These are phyloP conservation scores for Lecanoromycetidae sp. DNA, from an alignment of 2,329 filamentous ascomycete genomes.

Conservation along the genomic window DNA sequence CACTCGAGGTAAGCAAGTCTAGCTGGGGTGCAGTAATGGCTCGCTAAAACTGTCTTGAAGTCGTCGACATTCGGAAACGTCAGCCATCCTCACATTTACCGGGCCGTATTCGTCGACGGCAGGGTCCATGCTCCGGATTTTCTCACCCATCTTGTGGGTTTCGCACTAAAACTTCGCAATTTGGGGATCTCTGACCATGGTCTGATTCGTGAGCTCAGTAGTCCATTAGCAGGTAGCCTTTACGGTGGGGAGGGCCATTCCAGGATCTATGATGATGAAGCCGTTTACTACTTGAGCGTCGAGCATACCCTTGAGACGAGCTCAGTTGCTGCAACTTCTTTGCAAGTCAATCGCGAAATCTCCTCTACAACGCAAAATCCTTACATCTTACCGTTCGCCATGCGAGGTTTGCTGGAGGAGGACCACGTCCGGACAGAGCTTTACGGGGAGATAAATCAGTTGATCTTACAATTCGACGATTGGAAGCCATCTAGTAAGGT, in stretches of 20 bases:
- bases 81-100: constrained; percentile 83
- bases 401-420: constrained; percentile 86
- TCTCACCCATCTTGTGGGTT: constrained; percentile 81
- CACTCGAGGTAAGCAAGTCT: constrained; percentile 57
- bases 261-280: constrained; percentile 76
- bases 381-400: constrained; percentile 87
- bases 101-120: constrained; percentile 91
- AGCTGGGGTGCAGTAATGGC: constrained; percentile 18
- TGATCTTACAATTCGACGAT: constrained; percentile 80
- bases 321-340: constrained; percentile 34
- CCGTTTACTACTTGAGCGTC: constrained; percentile 70
- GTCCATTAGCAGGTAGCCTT: constrained; percentile 77
- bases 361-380: constrained; percentile 50
- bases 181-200: constrained; percentile 88
- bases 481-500: constrained; percentile 88
- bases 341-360: constrained; percentile 41
- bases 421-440: constrained; percentile 76
- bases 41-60: constrained; percentile 25
- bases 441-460: constrained; percentile 59
- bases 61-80: constrained; percentile 79
- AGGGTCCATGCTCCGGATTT: constrained; percentile 88
- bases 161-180: constrained; percentile 86
- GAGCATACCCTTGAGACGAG: constrained; percentile 64
- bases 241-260: constrained; percentile 91
- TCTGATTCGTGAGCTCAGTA: constrained; percentile 76